Conservation (phyloP, 805 yeast genomes). For the Starmera dryadoides region DNA sequence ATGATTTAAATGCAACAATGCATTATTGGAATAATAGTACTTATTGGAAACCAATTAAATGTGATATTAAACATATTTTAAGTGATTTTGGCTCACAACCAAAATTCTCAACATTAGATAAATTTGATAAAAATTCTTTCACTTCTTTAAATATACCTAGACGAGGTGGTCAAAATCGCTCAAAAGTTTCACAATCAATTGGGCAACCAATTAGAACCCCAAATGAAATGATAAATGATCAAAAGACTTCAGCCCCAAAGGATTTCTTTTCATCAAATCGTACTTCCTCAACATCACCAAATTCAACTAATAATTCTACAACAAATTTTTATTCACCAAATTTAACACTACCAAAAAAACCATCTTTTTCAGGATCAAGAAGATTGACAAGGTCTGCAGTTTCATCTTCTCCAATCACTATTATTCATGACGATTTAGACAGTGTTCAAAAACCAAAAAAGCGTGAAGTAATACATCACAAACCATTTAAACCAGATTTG, state of each 20-base stretch:
- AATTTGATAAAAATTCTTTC: not conserved
- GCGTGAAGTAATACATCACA: not conserved
- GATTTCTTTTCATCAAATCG: no score
- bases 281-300: no score
- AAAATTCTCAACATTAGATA: not conserved
- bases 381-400: not conserved
- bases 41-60: not conserved
- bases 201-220: not conserved
- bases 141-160: not conserved
- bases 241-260: no score
- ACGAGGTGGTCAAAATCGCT: not conserved
- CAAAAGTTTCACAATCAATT: not conserved
- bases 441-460: not conserved
- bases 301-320: not conserved
- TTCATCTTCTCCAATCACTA: not conserved
- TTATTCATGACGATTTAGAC: not conserved
- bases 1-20: not conserved
- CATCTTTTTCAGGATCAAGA: not conserved
- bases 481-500: conserved; percentile 33
- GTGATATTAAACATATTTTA: no score
- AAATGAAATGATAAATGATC: no score
- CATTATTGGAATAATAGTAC: not conserved
- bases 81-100: not conserved
- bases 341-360: not conserved
- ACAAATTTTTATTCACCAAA: not conserved